Evolutionary conservation across 164 flowering plant species (phyloP).

Genomic region (Berberis vulgaris): DNA sequence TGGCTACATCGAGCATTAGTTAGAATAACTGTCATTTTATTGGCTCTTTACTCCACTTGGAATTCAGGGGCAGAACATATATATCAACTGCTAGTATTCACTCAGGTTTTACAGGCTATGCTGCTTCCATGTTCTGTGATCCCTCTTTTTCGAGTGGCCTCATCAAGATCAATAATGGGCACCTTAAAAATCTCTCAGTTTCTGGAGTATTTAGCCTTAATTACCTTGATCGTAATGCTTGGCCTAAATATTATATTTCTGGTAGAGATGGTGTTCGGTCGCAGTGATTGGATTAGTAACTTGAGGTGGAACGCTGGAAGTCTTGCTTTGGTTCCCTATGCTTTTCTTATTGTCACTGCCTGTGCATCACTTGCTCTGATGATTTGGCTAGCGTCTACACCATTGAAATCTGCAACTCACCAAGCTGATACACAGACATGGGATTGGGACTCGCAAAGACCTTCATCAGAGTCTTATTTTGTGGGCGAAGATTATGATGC

Average conservation of each 20-base stretch:
- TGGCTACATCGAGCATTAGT: conserved; percentile 75
- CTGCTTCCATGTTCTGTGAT: conserved; percentile 88
- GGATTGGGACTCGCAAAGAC: conserved; percentile 35
- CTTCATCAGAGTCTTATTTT: conserved; percentile 17
- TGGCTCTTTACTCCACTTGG: conserved; percentile 64
- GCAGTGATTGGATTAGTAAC: conserved; percentile 70
- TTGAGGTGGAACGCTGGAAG: conserved; percentile 59
- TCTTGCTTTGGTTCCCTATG: conserved; percentile 32
- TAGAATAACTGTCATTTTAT: conserved; percentile 48
- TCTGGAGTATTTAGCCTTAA: conserved; percentile 54
- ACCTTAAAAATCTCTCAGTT: conserved; percentile 47
- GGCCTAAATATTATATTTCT: conserved; percentile 61
- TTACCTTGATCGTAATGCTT: conserved; percentile 60
- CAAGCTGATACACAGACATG: conserved; percentile 33
- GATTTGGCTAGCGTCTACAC: conserved; percentile 86
- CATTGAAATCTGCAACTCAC: conserved; percentile 66
- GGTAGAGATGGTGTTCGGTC: conserved; percentile 77
- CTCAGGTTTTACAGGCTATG: conserved; percentile 78
- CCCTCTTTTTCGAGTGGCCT: conserved; percentile 83
- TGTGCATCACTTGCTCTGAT: conserved; percentile 54
- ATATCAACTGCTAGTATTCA: conserved; percentile 71
- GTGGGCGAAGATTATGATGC: conserved; percentile 22
- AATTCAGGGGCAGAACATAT: conserved; percentile 78
- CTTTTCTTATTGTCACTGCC: conserved; percentile 42
- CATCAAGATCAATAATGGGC: conserved; percentile 78